These are phyloP conservation scores for Termitomyces sp. DNA, from an alignment of 768 basidiomycete genomes.

Conservation along the genomic window DNA sequence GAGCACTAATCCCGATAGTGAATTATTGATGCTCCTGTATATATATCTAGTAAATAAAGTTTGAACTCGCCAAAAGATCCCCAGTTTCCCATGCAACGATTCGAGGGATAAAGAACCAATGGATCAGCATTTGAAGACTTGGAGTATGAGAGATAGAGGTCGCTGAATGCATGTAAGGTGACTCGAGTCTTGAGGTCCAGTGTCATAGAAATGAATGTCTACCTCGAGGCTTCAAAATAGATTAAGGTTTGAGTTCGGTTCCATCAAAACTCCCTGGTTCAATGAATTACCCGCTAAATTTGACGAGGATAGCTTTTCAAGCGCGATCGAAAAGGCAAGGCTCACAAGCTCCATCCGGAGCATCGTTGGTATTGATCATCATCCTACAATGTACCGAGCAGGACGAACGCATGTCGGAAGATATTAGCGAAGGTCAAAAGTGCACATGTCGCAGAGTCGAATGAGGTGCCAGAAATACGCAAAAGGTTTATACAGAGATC, in stretches of 20 bases:
- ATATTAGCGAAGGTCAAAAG: background rate
- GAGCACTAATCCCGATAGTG: background rate
- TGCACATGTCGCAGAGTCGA: background rate
- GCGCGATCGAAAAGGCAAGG: background rate
- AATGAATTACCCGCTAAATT: background rate
- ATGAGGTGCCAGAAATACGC: background rate
- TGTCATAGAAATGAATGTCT: background rate
- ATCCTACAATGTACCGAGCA: background rate
- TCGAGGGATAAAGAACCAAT: background rate
- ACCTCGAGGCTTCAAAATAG: conserved; percentile 4
- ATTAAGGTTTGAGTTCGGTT: background rate
- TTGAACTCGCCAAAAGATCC: background rate
- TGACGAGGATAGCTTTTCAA: background rate
- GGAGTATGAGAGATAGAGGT: background rate
- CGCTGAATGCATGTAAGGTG: background rate
- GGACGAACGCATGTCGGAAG: background rate
- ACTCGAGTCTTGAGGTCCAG: background rate
- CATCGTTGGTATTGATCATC: too few species aligned
- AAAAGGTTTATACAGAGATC: too few species aligned
- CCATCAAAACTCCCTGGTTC: background rate
- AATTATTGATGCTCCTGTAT: background rate
- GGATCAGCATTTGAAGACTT: background rate
- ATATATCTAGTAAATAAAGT: too few species aligned
- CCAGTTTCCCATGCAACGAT: background rate
- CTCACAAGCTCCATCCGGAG: background rate